These are phyloP conservation scores for Pyrenophora seminiperda DNA, from an alignment of 2,329 filamentous ascomycete species.

Conservation along the genomic window DNA sequence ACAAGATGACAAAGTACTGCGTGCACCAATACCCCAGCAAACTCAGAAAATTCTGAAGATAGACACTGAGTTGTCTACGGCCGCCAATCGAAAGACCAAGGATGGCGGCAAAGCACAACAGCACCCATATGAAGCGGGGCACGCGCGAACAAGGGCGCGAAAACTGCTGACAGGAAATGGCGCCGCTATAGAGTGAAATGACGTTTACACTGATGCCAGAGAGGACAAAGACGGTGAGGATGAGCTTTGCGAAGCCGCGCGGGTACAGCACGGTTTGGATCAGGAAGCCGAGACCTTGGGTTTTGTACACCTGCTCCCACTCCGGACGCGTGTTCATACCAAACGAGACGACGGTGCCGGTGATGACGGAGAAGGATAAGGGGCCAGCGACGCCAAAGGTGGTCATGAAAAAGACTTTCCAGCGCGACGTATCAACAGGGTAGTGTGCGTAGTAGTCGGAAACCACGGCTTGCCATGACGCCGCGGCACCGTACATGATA, in stretches of 20 bases:
- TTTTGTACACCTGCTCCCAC: constrained; percentile 49
- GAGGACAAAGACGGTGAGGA: constrained; percentile 52
- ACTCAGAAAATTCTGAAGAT: constrained; percentile 54
- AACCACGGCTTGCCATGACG: constrained; percentile 50
- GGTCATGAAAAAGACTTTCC: constrained; percentile 52
- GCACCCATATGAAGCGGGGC: constrained; percentile 57
- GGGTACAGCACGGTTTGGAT: constrained; percentile 55
- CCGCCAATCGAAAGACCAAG: constrained; percentile 53
- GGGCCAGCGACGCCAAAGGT: constrained; percentile 51
- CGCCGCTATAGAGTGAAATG: constrained; percentile 57
- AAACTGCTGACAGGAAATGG: constrained; percentile 55
- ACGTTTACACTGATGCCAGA: constrained; percentile 55
- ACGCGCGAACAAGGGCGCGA: constrained; percentile 57
- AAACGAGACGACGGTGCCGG: constrained; percentile 52
- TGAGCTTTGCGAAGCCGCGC: constrained; percentile 55
- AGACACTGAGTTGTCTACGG: constrained; percentile 49
- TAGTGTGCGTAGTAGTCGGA: constrained; percentile 54
- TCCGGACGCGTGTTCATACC: constrained; percentile 42
- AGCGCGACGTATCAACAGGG: constrained; percentile 45
- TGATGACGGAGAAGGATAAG: constrained; percentile 52
- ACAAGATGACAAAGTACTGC: constrained; percentile 54
- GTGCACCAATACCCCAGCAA: constrained; percentile 56
- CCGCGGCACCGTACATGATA: constrained; percentile 47
- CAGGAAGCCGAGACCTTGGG: constrained; percentile 55
- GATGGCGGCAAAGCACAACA: constrained; percentile 52